Evolutionary conservation across 2,329 filamentous ascomycete genomes (phyloP), one percentile per base, ranked within the genome.

Genomic region (Fusarium buharicum): DNA sequence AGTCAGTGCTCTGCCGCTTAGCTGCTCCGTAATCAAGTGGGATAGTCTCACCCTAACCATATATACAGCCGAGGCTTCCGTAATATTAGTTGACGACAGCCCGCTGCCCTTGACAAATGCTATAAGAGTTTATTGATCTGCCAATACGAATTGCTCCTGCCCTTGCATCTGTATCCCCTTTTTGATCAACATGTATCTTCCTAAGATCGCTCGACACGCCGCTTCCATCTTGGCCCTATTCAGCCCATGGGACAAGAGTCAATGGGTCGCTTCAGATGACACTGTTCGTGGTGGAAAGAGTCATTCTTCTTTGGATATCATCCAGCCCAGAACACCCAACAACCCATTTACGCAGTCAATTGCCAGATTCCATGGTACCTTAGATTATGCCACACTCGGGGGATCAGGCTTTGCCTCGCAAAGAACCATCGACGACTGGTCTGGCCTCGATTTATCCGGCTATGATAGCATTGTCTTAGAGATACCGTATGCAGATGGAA

Each of bases 201-300:
- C 47, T 12, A 38, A 41, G 17, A 6, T 50, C 14, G 40, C 40
- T 10, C 37, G 24, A 20, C 28, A 30, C 14, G 47, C 22, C 17
- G 39, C 11, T 30, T n/a, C 40, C 17, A 31, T 36, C n/a, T 28
- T 51, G 30, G 17, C 49, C 4, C 39, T 51, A n/a, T 51, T 51
- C 33, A 45, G 14, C 10, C 49, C 49, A 13, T 51, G 49, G 49
- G 49, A 51, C 22, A 45, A 51, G 31, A 51, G 39, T n/a, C 49
- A 51, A 27, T 51, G 49, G 49, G 43, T 28, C 24, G 33, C 49
- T n/a, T 45, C 39, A 9, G 49, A 51, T 22, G 49, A 51, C 24
- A 45, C 39, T 13, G 31, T 51, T 12, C 49, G 49, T 12, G 39
- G 39, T 10, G 49, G 49, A 8, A 51, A 36, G 11, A 51, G 49